Evolutionary conservation across 208 protist species (phyloP).

Genomic region (Trypanosoma cruzi): DNA sequence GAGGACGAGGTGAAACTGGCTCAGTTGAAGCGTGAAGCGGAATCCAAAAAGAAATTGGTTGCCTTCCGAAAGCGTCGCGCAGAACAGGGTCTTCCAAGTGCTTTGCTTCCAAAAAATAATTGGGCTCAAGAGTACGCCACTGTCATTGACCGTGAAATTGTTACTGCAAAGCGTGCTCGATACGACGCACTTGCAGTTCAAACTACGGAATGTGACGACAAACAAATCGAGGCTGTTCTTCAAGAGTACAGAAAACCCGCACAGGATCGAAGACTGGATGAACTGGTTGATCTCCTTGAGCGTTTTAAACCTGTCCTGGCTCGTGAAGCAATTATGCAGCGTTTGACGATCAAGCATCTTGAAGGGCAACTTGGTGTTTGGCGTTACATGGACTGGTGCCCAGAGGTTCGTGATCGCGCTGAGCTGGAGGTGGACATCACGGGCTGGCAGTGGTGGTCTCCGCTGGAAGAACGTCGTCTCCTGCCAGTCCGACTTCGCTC

Average conservation of each 20-base stretch:
- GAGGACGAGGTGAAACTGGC: conserved; percentile 84
- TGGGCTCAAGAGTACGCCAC: conserved; percentile 77
- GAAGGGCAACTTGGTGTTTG: conserved; percentile 93
- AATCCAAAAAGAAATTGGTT: conserved; percentile 74
- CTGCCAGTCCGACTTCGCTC: conserved; percentile 85
- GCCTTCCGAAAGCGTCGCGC: conserved; percentile 71
- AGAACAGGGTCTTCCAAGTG: conserved; percentile 60
- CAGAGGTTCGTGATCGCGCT: conserved; percentile 90
- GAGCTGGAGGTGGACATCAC: conserved; percentile 89
- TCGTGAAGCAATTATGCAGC: conserved; percentile 93
- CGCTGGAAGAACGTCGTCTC: conserved; percentile 84
- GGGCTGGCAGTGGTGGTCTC: conserved; percentile 90
- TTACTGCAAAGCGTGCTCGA: conserved; percentile 88
- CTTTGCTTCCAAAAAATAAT: conserved; percentile 72
- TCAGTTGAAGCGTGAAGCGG: conserved; percentile 74
- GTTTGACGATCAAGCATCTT: conserved; percentile 92
- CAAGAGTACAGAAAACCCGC: conserved; percentile 87
- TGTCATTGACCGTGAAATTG: conserved; percentile 83
- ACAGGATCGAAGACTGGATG: conserved; percentile 88
- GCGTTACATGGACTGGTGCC: conserved; percentile 95
- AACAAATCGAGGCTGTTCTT: conserved; percentile 82
- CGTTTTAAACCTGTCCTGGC: conserved; percentile 93
- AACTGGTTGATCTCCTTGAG: conserved; percentile 88
- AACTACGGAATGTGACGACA: conserved; percentile 83
- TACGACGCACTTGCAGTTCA: conserved; percentile 85